A percentile compares a stretch with the other conserved stretches of the same genome.
phyloP scores from a whole-genome alignment of 2,329 filamentous ascomycete genomes.

The Esteya vermicola region DNA sequence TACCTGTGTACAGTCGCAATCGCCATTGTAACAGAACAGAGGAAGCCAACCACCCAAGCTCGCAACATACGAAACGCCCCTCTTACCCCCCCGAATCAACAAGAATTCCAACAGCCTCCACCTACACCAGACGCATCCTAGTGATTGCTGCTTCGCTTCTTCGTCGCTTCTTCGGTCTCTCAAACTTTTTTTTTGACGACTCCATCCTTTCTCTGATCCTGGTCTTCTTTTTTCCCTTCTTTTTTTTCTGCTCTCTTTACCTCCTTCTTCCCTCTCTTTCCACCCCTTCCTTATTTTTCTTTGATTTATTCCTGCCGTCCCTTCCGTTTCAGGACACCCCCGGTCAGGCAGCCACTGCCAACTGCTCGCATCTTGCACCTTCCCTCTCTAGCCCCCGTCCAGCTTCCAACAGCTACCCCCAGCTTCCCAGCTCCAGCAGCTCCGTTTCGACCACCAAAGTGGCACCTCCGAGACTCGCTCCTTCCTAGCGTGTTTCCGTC shows the following conservation, averaged over 20 bases:
- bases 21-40: not conserved
- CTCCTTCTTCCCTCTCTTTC: not conserved
- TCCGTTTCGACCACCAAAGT: not conserved
- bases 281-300: not conserved
- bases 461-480: slow-evolving; percentile 2
- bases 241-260: too few species aligned
- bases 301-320: not conserved
- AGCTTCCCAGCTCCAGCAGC: not conserved
- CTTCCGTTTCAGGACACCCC: not conserved
- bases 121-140: not conserved
- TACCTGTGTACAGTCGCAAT: not conserved
- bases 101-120: not conserved
- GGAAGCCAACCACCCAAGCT: too few species aligned
- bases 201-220: too few species aligned
- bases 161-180: too few species aligned
- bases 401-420: not conserved
- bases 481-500: slow-evolving; percentile 1
- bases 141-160: not conserved
- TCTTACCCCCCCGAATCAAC: too few species aligned
- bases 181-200: not conserved
- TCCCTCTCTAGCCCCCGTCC: not conserved
- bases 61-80: not conserved
- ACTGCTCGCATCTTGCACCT: not conserved
- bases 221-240: too few species aligned
- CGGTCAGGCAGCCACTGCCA: not conserved